Evolutionary conservation across 495 filamentous ascomycete genomes (phyloP).

Genomic region (Clohesyomyces aquaticus): DNA sequence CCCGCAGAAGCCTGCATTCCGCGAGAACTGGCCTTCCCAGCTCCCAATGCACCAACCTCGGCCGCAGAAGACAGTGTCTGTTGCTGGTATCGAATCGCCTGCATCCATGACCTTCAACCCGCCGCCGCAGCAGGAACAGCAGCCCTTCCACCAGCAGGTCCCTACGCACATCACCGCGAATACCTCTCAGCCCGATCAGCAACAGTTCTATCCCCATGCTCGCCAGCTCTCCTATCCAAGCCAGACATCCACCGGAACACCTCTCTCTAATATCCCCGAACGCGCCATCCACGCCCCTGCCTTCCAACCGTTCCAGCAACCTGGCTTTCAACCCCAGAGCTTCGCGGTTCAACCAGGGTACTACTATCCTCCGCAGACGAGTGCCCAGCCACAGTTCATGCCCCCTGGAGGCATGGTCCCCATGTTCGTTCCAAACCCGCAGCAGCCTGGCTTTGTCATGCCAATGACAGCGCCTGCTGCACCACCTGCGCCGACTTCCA

Average conservation of each 20-base stretch:
- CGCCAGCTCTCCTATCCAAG: conserved; percentile 75
- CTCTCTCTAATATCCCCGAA: conserved; percentile 92
- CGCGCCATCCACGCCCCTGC: conserved; percentile 89
- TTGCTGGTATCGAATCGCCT: conserved; percentile 91
- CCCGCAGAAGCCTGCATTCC: conserved; percentile 72
- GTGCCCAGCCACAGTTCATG: conserved; percentile 35
- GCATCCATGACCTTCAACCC: conserved; percentile 69
- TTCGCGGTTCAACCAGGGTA: conserved; percentile 53
- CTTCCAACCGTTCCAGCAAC: conserved; percentile 69
- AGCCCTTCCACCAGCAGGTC: conserved; percentile 91
- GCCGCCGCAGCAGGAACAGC: conserved; percentile 72
- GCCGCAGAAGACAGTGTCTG: conserved; percentile 91
- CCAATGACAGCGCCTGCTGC: conserved; percentile 43
- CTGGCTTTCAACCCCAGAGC: conserved; percentile 35
- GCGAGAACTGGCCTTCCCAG: conserved; percentile 72
- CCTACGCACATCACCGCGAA: conserved; percentile 68
- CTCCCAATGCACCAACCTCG: conserved; percentile 96
- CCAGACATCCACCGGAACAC: conserved; percentile 78
- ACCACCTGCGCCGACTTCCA: conserved; percentile 51
- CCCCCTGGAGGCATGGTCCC: conserved; percentile 41
- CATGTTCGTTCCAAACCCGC: conserved; percentile 41
- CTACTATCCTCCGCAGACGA: conserved; percentile 46
- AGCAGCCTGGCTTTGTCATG: conserved; percentile 36
- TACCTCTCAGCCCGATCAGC: conserved; percentile 57
- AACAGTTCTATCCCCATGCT: conserved; percentile 58